Percentiles rank a stretch among this genome's conserved stretches.
phyloP scores from a whole-genome alignment of 768 basidiomycete species.

The Termitomyces sp. region DNA sequence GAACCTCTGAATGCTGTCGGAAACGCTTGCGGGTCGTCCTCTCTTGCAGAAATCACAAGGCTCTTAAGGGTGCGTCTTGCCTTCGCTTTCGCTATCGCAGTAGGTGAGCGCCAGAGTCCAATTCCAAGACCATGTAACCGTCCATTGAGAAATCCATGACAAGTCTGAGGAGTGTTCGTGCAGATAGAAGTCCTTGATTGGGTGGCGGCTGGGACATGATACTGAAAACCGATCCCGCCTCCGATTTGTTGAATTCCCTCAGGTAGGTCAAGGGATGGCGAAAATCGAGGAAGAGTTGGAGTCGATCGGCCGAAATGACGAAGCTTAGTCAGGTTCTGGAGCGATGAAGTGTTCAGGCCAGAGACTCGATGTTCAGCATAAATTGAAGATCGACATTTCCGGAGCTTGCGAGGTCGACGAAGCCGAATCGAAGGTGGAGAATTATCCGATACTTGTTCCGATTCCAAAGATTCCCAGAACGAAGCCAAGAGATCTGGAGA shows the following conservation, averaged over 20 bases:
- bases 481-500: slow-evolving; percentile 22
- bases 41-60: neutral
- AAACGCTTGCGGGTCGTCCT: neutral
- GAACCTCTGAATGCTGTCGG: slow-evolving; percentile 11
- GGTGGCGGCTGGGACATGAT: too few relatives aligned
- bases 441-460: slow-evolving; percentile 22
- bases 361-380: slow-evolving; percentile 20
- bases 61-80: slow-evolving; percentile 7
- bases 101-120: slow-evolving; percentile 11
- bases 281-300: slow-evolving; percentile 16
- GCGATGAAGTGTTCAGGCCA: slow-evolving; percentile 25
- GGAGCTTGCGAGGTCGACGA: slow-evolving; percentile 27
- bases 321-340: slow-evolving; percentile 30
- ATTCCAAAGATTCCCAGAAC: slow-evolving; percentile 44
- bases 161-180: slow-evolving; percentile 11
- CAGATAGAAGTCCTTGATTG: too few relatives aligned
- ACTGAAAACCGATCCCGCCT: too few relatives aligned
- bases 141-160: slow-evolving; percentile 1
- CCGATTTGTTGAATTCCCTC: too few relatives aligned
- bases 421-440: slow-evolving; percentile 11
- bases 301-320: slow-evolving; percentile 29
- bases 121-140: slow-evolving; percentile 10
- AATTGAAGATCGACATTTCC: slow-evolving; percentile 32
- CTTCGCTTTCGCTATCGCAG: slow-evolving; percentile 8
- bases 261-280: neutral